Percentiles rank a stretch among this genome's conserved stretches.
These are phyloP conservation scores for Wickerhamia fluorescens DNA, from an alignment of 805 yeast genomes.

Conservation along the genomic window DNA sequence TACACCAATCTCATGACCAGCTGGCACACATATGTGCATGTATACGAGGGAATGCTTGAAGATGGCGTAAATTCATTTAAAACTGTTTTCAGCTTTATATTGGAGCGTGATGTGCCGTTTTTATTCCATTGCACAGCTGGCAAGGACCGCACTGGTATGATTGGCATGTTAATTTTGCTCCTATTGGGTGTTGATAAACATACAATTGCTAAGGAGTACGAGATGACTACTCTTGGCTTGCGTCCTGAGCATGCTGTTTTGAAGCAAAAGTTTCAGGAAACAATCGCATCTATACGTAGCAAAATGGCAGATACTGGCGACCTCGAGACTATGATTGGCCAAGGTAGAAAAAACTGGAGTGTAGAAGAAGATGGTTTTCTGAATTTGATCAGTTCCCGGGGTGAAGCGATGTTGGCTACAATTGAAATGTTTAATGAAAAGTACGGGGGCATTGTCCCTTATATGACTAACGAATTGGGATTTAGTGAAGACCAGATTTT, in stretches of 20 bases:
- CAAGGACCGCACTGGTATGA: conserved; percentile 76
- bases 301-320: conserved; percentile 16
- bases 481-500: conserved; percentile 39
- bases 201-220: conserved; percentile 69
- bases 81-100: conserved; percentile 45
- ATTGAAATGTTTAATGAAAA: conserved; percentile 44
- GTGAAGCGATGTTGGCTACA: conserved; percentile 64
- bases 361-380: conserved; percentile 47
- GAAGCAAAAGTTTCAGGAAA: conserved; percentile 25
- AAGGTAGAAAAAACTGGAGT: conserved; percentile 36
- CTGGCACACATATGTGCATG: conserved; percentile 55
- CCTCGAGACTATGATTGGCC: conserved; percentile 15
- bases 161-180: conserved; percentile 59
- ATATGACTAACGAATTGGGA: conserved; percentile 37
- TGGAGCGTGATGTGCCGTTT: conserved; percentile 50
- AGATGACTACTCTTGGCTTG: conserved; percentile 62
- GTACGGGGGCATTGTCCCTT: conserved; percentile 50
- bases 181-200: conserved; percentile 60
- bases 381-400: conserved; percentile 55
- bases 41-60: conserved; percentile 52
- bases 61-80: conserved; percentile 43
- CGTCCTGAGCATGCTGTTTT: conserved; percentile 39
- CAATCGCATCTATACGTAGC: conserved; percentile 23
- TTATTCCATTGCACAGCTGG: conserved; percentile 81
- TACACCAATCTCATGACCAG: conserved; percentile 49